Evolutionary conservation across 805 yeast species (phyloP).

Genomic region (Candida maesae): DNA sequence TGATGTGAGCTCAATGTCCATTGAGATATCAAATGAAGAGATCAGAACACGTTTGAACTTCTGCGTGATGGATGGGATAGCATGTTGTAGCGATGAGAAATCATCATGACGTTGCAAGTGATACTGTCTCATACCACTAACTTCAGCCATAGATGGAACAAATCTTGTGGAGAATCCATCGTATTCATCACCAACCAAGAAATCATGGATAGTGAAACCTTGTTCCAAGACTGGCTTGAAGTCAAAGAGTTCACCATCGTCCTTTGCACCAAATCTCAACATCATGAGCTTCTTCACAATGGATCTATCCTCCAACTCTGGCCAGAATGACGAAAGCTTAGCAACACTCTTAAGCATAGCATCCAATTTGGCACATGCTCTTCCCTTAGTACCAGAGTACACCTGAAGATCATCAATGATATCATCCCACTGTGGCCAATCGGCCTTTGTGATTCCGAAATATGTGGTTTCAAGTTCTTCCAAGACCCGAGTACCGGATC

Average conservation of each 20-base stretch:
- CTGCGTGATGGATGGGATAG: slow-evolving; percentile 11
- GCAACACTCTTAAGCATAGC: slow-evolving; percentile 7
- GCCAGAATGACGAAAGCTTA: slow-evolving; percentile 8
- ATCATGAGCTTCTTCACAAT: slow-evolving; percentile 14
- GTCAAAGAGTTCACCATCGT: background rate
- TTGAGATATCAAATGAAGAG: slow-evolving; percentile 4
- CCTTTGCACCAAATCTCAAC: slow-evolving; percentile 4
- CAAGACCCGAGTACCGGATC: slow-evolving; percentile 35
- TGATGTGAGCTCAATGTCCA: slow-evolving; percentile 9
- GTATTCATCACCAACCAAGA: slow-evolving; percentile 9
- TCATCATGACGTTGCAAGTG: slow-evolving; percentile 11
- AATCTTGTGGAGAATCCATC: slow-evolving; percentile 7
- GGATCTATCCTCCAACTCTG: slow-evolving; percentile 8
- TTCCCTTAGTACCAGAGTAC: slow-evolving; percentile 7
- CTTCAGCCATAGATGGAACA: slow-evolving; percentile 1
- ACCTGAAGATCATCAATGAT: slow-evolving; percentile 37
- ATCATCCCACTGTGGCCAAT: slow-evolving; percentile 49
- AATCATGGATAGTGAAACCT: slow-evolving; percentile 12
- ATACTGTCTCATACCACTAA: slow-evolving; percentile 9
- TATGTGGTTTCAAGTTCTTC: slow-evolving; percentile 38
- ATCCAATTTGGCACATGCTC: slow-evolving; percentile 3
- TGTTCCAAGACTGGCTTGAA: slow-evolving; percentile 11
- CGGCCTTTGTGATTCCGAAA: slow-evolving; percentile 41
- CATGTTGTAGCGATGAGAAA: slow-evolving; percentile 4
- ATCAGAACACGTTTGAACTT: slow-evolving; percentile 14